Evolutionary conservation across 1,139 yeast genomes (phyloP).

Genomic region (Magnusiomyces clavatus): DNA sequence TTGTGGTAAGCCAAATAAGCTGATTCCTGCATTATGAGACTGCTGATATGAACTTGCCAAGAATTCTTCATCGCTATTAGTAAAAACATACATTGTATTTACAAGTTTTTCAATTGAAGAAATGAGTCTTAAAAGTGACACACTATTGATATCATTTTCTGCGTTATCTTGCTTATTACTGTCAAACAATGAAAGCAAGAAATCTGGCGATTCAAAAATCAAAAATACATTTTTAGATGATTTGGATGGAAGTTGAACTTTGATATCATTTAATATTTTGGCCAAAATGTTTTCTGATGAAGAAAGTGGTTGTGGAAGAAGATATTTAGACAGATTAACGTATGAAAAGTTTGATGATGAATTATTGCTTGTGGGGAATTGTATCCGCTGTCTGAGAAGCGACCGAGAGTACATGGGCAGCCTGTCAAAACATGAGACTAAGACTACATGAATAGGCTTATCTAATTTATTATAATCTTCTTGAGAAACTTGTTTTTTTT

Average conservation of each 20-base stretch:
- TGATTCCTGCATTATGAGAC: too few relatives aligned
- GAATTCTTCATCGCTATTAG: too few relatives aligned
- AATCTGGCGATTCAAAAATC: slow-evolving; percentile 4
- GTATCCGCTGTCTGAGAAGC: neutral
- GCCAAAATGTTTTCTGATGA: neutral
- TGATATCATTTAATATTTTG: neutral
- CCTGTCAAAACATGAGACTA: slow-evolving; percentile 1
- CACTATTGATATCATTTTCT: too few relatives aligned
- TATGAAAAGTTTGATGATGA: neutral
- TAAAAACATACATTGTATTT: too few relatives aligned
- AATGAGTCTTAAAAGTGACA: too few relatives aligned
- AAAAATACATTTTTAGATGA: neutral
- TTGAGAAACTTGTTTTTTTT: neutral
- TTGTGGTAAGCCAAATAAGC: too few relatives aligned
- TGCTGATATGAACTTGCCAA: too few relatives aligned
- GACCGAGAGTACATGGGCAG: neutral
- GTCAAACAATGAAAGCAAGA: neutral
- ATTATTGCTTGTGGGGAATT: neutral
- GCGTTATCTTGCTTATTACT: neutral
- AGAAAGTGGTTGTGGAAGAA: neutral
- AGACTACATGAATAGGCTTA: neutral
- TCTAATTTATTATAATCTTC: neutral
- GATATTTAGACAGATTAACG: neutral
- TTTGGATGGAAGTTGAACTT: neutral
- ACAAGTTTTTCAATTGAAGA: too few relatives aligned